Evolutionary conservation across 2,329 filamentous ascomycete species (phyloP).

Genomic region (Aulographum hederae): DNA sequence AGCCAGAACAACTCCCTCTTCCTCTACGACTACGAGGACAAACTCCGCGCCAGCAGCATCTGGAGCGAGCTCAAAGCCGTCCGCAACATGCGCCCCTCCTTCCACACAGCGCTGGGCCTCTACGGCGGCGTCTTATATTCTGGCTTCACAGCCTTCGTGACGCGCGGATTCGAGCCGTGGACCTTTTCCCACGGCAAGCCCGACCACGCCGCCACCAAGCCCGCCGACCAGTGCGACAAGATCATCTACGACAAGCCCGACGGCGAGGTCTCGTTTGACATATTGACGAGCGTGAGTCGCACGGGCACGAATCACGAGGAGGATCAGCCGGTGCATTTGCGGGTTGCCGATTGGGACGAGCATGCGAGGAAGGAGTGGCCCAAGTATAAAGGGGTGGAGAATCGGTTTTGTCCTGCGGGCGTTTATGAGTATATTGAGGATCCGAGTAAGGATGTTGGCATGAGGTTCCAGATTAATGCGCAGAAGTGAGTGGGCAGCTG

Average conservation of each 20-base stretch:
- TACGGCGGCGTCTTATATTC: constrained; percentile 88
- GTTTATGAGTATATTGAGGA: constrained; percentile 99
- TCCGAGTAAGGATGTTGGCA: constrained; percentile 64
- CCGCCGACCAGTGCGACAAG: constrained; percentile 61
- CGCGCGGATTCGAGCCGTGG: constrained; percentile 79
- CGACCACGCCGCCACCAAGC: constrained; percentile 64
- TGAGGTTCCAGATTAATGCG: constrained; percentile 92
- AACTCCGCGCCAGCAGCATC: constrained; percentile 68
- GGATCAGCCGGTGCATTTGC: constrained; percentile 89
- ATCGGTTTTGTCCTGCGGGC: constrained; percentile 88
- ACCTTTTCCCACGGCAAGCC: constrained; percentile 69
- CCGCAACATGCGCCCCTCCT: constrained; percentile 92
- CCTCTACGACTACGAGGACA: constrained; percentile 84
- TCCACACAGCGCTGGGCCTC: constrained; percentile 71
- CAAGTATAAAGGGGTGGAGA: constrained; percentile 80
- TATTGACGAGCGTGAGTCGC: constrained; percentile 82
- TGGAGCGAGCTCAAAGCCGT: constrained; percentile 92
- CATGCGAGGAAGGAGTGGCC: constrained; percentile 75
- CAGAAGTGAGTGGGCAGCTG: constrained; percentile 58
- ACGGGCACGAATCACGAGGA: constrained; percentile 98
- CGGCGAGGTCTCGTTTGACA: constrained; percentile 87
- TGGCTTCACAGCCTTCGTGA: constrained; percentile 71
- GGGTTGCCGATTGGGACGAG: constrained; percentile 87
- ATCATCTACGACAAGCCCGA: constrained; percentile 97
- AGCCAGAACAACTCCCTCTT: constrained; percentile 57